Base-by-base conservation (phyloP, 1,139 yeast genomes). In the Pichia sp. region DNA sequence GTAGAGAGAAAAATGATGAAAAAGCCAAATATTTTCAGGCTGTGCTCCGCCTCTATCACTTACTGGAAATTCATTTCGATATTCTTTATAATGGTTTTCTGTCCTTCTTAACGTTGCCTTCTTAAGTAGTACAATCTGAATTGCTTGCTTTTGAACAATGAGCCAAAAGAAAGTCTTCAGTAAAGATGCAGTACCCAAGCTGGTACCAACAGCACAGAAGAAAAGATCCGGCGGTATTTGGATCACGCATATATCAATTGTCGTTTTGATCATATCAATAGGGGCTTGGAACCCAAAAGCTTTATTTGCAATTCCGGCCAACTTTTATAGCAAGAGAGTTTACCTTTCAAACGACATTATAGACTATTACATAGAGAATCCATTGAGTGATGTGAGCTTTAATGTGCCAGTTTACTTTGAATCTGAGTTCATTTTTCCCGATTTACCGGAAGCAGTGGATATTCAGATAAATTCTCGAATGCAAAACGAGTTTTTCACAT, bases 341-440 rank as follows among this genome's bases (percentile, higher is more conserved):
- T 56, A 56, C 18, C 28, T 59, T 2, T 62, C 63, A 3, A 2
- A 16, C 0, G 53, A 57, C 8, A 51, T 54, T 1, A 25, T 66
- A 1, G 41, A 49, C 2, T 57, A 58, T 47, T 67, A 57, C 46
- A 50, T 58, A 4, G 58, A 59, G 16, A 51, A 62, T 44, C 70
- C 70, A 2, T 49, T 65, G 16, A 57, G 53, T 23, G 71, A 68
- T 53, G 47, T 67, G 4, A 44, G 49, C 1, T 41, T 67, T 7
- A 50, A 39, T 6, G 57, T 66, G 3, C 69, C 69, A 2, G 62
- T 78, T 3, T 58, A 66, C 41, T 59, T 75, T 21, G 63, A 63
- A 31, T 69, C 69, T 53, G 72, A 70, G 0, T 72, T 78, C 55
- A 55, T 58, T 8, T 73, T 79, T 48, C 82, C 82, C 0, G 84